These are phyloP conservation scores for Achaetomiella virescens DNA, from an alignment of 495 filamentous ascomycete genomes.

Conservation along the genomic window DNA sequence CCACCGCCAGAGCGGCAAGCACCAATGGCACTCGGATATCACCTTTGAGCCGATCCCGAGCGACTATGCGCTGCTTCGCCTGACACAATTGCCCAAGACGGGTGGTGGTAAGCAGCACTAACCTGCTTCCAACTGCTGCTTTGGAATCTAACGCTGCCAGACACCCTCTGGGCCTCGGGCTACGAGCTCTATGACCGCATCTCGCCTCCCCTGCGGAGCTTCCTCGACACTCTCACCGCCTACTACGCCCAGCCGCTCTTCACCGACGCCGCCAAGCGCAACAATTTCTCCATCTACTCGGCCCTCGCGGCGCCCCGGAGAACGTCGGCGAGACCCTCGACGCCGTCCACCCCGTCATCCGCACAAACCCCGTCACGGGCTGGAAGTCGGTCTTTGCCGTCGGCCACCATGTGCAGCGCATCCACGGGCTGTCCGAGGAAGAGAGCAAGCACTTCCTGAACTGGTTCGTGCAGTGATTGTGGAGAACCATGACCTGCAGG, in stretches of 20 bases:
- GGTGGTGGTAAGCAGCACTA: slow-evolving; percentile 66
- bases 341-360: slow-evolving; percentile 64
- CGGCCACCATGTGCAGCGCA: slow-evolving; percentile 53
- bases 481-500: slow-evolving; percentile 78
- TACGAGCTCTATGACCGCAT: slow-evolving; percentile 77
- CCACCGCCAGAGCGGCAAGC: slow-evolving; percentile 37
- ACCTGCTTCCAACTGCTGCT: not conserved
- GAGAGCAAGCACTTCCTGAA: slow-evolving; percentile 59
- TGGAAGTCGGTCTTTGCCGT: slow-evolving; percentile 70
- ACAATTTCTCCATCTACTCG: slow-evolving; percentile 52
- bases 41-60: slow-evolving; percentile 60
- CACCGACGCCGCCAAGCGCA: slow-evolving; percentile 48
- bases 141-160: slow-evolving; percentile 23
- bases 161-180: slow-evolving; percentile 70
- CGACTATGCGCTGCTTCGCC: slow-evolving; percentile 57
- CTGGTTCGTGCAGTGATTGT: slow-evolving; percentile 58
- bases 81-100: slow-evolving; percentile 59
- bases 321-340: slow-evolving; percentile 58
- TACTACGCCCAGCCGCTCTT: slow-evolving; percentile 60
- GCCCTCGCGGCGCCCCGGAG: slow-evolving; percentile 56
- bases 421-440: slow-evolving; percentile 60
- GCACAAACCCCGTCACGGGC: slow-evolving; percentile 78
- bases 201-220: slow-evolving; percentile 55
- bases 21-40: slow-evolving; percentile 63
- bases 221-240: slow-evolving; percentile 63